Evolutionary conservation across 768 basidiomycete genomes (phyloP).

Genomic region (Podaxis sp.): DNA sequence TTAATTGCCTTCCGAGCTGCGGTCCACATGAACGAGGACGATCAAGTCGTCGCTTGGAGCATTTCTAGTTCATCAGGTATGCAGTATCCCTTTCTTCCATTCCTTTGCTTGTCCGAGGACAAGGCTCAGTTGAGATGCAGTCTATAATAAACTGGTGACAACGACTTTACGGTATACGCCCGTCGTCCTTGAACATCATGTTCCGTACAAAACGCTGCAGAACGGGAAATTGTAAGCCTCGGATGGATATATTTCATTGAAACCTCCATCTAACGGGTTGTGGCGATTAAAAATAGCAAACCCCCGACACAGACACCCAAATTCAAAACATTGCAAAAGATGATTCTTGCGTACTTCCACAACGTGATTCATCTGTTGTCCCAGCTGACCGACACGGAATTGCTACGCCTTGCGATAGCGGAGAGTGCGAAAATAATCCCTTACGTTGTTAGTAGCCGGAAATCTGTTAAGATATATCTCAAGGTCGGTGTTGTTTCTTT

Average conservation of each 20-base stretch:
- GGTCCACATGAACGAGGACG: conserved; percentile 84
- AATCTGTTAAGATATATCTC: conserved; percentile 79
- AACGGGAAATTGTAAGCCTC: conserved; percentile 81
- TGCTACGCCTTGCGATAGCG: conserved; percentile 63
- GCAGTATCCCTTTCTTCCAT: conserved; percentile 15
- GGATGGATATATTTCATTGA: neutral
- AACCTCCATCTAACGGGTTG: conserved; percentile 3
- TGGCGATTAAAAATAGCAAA: conserved; percentile 53
- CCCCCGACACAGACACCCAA: conserved; percentile 76
- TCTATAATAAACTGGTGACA: conserved; percentile 90
- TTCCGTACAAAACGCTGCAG: conserved; percentile 77
- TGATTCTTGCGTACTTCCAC: conserved; percentile 86
- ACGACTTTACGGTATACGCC: conserved; percentile 90
- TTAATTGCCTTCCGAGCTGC: conserved; percentile 91
- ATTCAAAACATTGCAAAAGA: conserved; percentile 79
- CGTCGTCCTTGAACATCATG: conserved; percentile 79
- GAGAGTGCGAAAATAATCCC: conserved; percentile 91
- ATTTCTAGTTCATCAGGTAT: conserved; percentile 79
- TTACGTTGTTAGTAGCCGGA: conserved; percentile 80
- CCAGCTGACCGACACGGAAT: conserved; percentile 66
- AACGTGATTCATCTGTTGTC: conserved; percentile 78
- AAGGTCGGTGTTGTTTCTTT: conserved; percentile 47
- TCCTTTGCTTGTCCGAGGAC: conserved; percentile 3
- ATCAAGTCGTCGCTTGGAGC: conserved; percentile 74
- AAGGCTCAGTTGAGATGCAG: conserved; percentile 32